These are phyloP conservation scores for Canavalia gladiata DNA, from an alignment of 306 rosid species.

Conservation along the genomic window DNA sequence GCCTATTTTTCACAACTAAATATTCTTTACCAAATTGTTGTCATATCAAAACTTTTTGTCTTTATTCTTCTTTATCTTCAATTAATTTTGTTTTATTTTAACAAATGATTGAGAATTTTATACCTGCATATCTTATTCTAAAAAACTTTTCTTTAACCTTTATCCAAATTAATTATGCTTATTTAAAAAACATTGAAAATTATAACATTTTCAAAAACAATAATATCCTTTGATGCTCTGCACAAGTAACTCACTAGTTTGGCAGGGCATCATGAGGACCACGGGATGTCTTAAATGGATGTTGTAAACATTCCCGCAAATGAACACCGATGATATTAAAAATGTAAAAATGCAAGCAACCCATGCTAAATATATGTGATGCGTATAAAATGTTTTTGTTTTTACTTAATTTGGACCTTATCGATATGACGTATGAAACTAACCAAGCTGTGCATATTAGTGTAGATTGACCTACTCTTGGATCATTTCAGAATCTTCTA, in stretches of 20 bases:
- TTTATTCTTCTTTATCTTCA: background rate
- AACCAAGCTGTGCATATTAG: background rate
- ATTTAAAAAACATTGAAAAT: background rate
- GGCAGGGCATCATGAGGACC: background rate
- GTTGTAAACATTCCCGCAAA: background rate
- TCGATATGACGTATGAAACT: background rate
- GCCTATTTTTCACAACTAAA: background rate
- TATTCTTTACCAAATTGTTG: background rate
- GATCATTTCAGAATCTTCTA: background rate
- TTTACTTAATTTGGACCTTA: background rate
- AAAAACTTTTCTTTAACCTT: background rate
- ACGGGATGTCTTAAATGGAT: background rate
- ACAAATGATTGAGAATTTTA: background rate
- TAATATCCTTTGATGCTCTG: background rate
- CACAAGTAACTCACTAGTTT: background rate
- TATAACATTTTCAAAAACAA: background rate
- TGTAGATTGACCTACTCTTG: background rate
- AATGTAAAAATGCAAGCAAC: background rate
- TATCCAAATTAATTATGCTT: background rate
- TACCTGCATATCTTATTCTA: background rate
- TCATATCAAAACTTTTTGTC: background rate
- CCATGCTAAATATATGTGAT: background rate
- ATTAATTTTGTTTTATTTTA: background rate
- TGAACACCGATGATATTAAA: background rate
- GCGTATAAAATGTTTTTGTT: background rate